Conservation (phyloP, 139 green algal species). For the Spirogloea muscicola region DNA sequence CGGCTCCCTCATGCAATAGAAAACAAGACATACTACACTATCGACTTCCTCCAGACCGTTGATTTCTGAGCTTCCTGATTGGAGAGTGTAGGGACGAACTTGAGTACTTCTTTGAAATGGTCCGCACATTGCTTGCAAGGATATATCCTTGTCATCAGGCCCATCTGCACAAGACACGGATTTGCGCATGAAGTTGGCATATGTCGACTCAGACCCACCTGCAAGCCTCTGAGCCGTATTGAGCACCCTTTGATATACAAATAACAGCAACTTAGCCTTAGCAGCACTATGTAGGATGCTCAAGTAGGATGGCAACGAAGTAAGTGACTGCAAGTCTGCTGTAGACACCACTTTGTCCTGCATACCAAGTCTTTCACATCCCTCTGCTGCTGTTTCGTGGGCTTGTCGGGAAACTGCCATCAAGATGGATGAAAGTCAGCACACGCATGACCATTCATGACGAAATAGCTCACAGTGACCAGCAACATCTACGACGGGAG, state of each 20-base stretch:
- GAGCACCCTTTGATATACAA: neutral
- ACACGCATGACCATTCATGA: neutral
- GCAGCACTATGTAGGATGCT: neutral
- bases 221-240: too few species aligned
- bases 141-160: conserved; percentile 77
- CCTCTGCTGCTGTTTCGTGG: conserved; percentile 72
- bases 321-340: neutral
- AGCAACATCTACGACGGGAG: neutral
- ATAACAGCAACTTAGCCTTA: neutral
- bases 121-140: conserved; percentile 82
- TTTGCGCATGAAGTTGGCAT: neutral
- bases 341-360: neutral
- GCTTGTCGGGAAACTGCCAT: conserved; percentile 68
- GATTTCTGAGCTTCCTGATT: too few species aligned
- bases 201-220: neutral
- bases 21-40: too few species aligned
- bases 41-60: too few species aligned
- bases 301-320: neutral
- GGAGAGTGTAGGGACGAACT: conserved; percentile 18
- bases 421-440: neutral
- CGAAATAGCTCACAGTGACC: neutral
- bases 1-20: too few species aligned
- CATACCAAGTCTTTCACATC: conserved; percentile 64
- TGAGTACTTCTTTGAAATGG: conserved; percentile 79
- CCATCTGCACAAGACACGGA: neutral